Base-by-base conservation (phyloP, 257 asterid species). In the Solanum sitiens region DNA sequence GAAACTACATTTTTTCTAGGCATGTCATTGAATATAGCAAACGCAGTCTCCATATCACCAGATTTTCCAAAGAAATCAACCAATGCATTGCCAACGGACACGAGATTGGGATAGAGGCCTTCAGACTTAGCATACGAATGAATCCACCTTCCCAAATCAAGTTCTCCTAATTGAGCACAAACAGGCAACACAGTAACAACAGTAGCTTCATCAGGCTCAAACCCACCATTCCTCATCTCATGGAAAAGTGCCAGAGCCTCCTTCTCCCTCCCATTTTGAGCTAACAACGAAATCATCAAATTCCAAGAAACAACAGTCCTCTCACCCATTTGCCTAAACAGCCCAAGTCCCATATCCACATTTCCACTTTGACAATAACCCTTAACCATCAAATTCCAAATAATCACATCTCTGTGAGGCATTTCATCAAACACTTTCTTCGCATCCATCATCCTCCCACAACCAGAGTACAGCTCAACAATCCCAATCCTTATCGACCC, bases 341-440 rank as follows among this genome's bases (percentile, higher is more conserved):
- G 20, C 11, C 25, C 25, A 47, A 87, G 88, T 6, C 94, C 92
- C 84, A 86, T 61, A 20, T 88, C 90, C 67, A 92, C 82, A 84
- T 92, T 74, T 53, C 92, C 91, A 85, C 44, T 85, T 16, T 47
- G 59, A 63, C 88, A 89, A 88, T 89, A 90, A 74, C 94, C 94
- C 82, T 83, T 92, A 59, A 92, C 45, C 92, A 91, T 91, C 91
- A 92, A 91, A 86, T 92, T 92, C 93, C 92, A 91, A 63, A 92
- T 53, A 37, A 90, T 89, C 59, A 92, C 93, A 85, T 92, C 91
- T 87, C 91, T 89, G 5, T 90, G 37, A 44, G 44, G 59, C 91
- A 91, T 92, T 89, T 91, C 93, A 83, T 92, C 93, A 73, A 92
- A 92, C 91, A 87, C 84, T 88, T 72, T 89, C 63, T 74, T 77